Base-by-base conservation (phyloP, 2,329 filamentous ascomycete species). In the Fusarium bactridioides region DNA sequence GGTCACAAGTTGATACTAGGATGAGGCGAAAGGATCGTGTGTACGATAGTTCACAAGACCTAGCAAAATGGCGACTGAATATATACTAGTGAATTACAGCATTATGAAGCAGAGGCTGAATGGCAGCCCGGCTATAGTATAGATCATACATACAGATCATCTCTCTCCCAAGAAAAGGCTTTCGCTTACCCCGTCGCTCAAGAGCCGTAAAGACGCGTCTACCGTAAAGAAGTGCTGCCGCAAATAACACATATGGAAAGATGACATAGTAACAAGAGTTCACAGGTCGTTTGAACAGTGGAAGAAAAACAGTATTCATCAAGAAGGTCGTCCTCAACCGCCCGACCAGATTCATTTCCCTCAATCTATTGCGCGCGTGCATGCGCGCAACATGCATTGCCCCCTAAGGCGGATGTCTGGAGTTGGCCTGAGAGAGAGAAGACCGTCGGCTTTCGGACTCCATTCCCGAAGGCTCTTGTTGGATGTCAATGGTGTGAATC, bases 31-130 rank as follows among this genome's bases (percentile, higher is more conserved):
- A 35, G 31, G 33, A 29, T 18, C 38, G 15, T 54, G 23, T 40
- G n/a, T n/a, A 54, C 50, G 23, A 62, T 23, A 25, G 21, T 18
- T 51, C 16, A 31, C 6, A 8, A 21, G n/a, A 64, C 8, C 35
- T 29, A 53, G 47, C 63, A 64, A 47, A 47, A 25, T 31, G 37
- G 21, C 19, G 25, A 41, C 21, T 38, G 18, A 45, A 72, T 70
- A 79, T 81, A 83, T 77, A 82, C 78, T 83, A 82, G 76, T 81
- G 80, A 81, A 84, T 84, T 84, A 84, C 82, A 83, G 79, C 79
- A 82, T 81, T 82, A 83, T 78, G 80, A 82, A 82, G 78, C 79
- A 80, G 77, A 82, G 79, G 80, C 80, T 76, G 78, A 78, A 79
- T 79, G 74, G 78, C 78, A 80, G 67, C 75, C 73, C 74, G 67